Evolutionary conservation across 192 early-diverging fungal species (phyloP), one percentile per base, ranked within the genome.

Genomic region (Entomortierella beljakovae): DNA sequence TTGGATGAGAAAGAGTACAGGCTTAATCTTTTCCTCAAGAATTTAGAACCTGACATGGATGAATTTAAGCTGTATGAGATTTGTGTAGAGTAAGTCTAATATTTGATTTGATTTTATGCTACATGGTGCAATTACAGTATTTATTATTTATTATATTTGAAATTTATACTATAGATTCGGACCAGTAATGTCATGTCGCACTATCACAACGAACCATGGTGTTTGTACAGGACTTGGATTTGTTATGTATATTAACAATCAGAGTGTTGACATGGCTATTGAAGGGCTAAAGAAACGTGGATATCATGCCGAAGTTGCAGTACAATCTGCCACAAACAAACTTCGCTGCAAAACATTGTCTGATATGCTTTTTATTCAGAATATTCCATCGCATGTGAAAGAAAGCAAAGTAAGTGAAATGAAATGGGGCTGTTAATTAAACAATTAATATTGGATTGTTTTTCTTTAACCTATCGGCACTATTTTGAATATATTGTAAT

Each of bases 291-390:
- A 62, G 6, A 51, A 79, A 18, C 68, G 64, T 29, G 75, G 75
- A 18, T 70, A 70, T 57, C 57, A 79, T 58, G 75, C 75, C 0
- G 75, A 79, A 42, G 62, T 79, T 28, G 75, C 75, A 8, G 50
- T 79, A 15, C 67, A 56, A 31, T 79, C 75, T 2, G 75, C 75
- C 2, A 79, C 75, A 18, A 68, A 79, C 33, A 79, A 79, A 32
- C 33, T 79, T 10, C 75, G 75, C 25, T 79, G 75, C 57, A 79
- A 79, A 25, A 61, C 56, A 3, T 58, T 49, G 28, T 79, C 75
- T 1, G 75, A 79, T 31, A 68, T 63, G 15, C 57, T 79, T 25
- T 79, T 79, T 59, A 33, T 79, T 26, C 75, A 79, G 26, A 79
- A 79, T 42, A 79, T 79, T 28, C 75, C 75, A 3, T 31, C 55